These are phyloP conservation scores for Stipa capillata DNA, from an alignment of 176 grass and related monocot genomes.

Conservation along the genomic window DNA sequence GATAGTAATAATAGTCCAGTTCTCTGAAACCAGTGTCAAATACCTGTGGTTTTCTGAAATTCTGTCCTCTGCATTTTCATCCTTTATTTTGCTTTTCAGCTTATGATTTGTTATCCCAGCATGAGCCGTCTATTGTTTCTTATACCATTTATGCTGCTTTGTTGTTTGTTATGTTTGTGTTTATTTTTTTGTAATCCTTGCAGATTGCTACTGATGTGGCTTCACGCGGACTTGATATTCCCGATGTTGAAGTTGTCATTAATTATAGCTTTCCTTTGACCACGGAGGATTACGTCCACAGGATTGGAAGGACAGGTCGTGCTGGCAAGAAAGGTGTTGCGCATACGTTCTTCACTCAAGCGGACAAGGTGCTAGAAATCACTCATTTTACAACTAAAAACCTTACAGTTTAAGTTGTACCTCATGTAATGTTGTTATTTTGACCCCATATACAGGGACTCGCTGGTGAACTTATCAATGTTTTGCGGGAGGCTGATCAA, in stretches of 20 bases:
- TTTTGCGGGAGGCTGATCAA: conserved; percentile 91
- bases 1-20: too few relatives aligned
- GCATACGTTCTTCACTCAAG: conserved; percentile 96
- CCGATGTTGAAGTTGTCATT: conserved; percentile 95
- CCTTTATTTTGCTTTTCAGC: not conserved
- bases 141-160: not conserved
- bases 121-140: too few relatives aligned
- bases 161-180: conserved; percentile 1
- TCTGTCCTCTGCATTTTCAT: not conserved
- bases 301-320: conserved; percentile 90
- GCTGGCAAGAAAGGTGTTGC: conserved; percentile 96
- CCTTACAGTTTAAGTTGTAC: not conserved
- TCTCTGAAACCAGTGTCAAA: too few relatives aligned
- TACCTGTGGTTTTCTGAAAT: too few relatives aligned
- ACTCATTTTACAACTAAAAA: not conserved
- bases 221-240: conserved; percentile 93
- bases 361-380: conserved; percentile 53
- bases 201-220: conserved; percentile 99
- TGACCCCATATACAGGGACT: conserved; percentile 43
- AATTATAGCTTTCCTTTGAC: conserved; percentile 99
- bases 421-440: conserved; percentile 13
- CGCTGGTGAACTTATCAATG: conserved; percentile 95
- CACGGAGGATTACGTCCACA: conserved; percentile 95
- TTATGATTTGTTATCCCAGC: conserved; percentile 11
- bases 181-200: conserved; percentile 14